Percentiles rank a stretch among this genome's conserved stretches.
Conservation (phyloP, 148 eudicot genomes). For the Oxyria digyna region DNA sequence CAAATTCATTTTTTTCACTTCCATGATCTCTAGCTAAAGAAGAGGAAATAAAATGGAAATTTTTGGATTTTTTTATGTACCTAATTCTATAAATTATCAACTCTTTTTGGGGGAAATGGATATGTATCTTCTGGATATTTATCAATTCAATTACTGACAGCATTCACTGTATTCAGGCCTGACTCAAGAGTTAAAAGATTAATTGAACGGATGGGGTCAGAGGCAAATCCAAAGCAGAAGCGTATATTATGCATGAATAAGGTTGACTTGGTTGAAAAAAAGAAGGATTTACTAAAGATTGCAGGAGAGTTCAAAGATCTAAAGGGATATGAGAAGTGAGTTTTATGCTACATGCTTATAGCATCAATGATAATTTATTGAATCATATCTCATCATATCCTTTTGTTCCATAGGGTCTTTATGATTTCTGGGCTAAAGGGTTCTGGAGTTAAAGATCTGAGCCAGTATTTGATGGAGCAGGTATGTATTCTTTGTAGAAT, state of each 20-base stretch:
- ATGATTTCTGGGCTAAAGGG: constrained; percentile 95
- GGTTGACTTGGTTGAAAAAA: constrained; percentile 81
- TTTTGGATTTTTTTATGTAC: neutral
- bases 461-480: constrained; percentile 65
- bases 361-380: neutral
- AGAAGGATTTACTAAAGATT: constrained; percentile 76
- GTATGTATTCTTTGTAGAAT: constrained; percentile 19
- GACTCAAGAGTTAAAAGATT: constrained; percentile 76
- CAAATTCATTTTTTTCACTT: neutral
- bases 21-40: neutral
- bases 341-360: constrained; percentile 7
- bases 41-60: neutral
- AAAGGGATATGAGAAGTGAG: constrained; percentile 66
- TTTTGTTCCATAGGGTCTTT: constrained; percentile 38
- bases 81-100: neutral
- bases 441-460: constrained; percentile 76
- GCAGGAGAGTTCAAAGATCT: constrained; percentile 71
- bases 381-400: neutral
- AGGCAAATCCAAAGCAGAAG: constrained; percentile 48
- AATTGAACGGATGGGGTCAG: constrained; percentile 72
- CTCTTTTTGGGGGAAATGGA: neutral
- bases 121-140: neutral
- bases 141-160: neutral
- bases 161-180: constrained; percentile 40
- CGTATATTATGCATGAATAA: constrained; percentile 87